Evolutionary conservation across 192 early-diverging fungal genomes (phyloP), one percentile per base, ranked within the genome.

Genomic region (Nowakowskiella sp.): DNA sequence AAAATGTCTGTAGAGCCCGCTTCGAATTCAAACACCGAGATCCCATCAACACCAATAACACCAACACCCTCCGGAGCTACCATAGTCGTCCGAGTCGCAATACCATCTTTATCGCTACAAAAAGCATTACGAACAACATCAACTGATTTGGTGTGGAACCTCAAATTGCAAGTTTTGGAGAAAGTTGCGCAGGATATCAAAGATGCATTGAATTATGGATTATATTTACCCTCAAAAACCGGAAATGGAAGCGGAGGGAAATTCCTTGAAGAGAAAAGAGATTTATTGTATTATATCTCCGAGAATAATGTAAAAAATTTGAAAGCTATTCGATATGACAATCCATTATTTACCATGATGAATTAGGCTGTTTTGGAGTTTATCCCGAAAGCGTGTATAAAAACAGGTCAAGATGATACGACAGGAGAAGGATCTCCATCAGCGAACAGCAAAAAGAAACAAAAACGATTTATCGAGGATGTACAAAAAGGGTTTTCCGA

Each of bases 381-480:
- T 56, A 45, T 72, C 19, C 63, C 68, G 9, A 72, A 72, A 34
- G 13, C 36, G 19, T 13, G 36, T 13, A 13, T 13, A 39, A 39
- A 39, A 13, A 46, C 47, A 54, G 6, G 43, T 55, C 29, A 47
- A 13, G 47, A 28, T 10, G 62, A 53, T 5, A 22, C 51, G 10
- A 62, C 61, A 31, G 27, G 50, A 9, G 65, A 64, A 13, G 72
- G 65, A 29, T 50, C 61, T 1, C 68, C 72, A 2, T 59, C 64
- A 29, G 6, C 28, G 13, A 47, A 23, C 47, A 25, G 49, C 58
- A 63, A 60, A 27, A 78, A 75, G 51, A 75, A 72, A 44, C 76
- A 78, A 57, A 78, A 75, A 33, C 66, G 58, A 43, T 68, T 78
- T 27, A 9, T 68, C 25, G 76, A 78, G 36, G 76, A 74, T 28